Evolutionary conservation across 2,329 filamentous ascomycete genomes (phyloP), one percentile per base, ranked within the genome.

Genomic region (Thielaviopsis populi): DNA sequence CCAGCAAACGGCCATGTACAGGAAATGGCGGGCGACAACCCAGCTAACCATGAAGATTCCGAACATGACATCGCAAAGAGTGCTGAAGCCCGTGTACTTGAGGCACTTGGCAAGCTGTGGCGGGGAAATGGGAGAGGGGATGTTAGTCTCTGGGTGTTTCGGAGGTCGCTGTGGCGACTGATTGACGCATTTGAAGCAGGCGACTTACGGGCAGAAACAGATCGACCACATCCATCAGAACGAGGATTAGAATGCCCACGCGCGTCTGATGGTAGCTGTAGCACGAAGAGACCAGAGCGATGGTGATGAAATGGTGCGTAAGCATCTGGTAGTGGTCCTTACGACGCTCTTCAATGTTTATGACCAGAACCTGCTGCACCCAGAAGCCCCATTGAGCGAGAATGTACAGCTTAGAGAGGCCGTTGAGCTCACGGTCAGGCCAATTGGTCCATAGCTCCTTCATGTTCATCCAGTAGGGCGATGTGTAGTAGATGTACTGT

Each of bases 241-340:
- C 87, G 61, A 99, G 78, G 66, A 97, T 90, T 59, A 95, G 81
- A 71, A 91, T 94, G 63, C 90, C 92, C 33, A 96, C 89, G 58
- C 88, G 87, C 64, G 87, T 95, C 71, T 90, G 85, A 71, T 92
- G 86, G 73, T 95, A 96, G 68, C 85, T 83, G 73, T 97, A 97
- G 68, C 88, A 92, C 40, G 85, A 81, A 65, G 85, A 84, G 68
- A 99, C 85, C 54, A 99, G 83, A 4, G 79, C 78, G 70, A 86
- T 89, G 22, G 94, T 99, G 72, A 97, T 85, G 72, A 96, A 83
- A 76, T 99, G 94, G 74, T 97, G 94, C 19, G 84, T 86, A 69
- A 97, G 84, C 94, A 97, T 97, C 75, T 97, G 92, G 77, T 84
- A 88, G 75, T 96, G 87, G 70, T 99, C 94, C 76, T 97, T 97